Conservation (phyloP, 352 stramenopile genomes). For the Globisporangium spinosum region DNA sequence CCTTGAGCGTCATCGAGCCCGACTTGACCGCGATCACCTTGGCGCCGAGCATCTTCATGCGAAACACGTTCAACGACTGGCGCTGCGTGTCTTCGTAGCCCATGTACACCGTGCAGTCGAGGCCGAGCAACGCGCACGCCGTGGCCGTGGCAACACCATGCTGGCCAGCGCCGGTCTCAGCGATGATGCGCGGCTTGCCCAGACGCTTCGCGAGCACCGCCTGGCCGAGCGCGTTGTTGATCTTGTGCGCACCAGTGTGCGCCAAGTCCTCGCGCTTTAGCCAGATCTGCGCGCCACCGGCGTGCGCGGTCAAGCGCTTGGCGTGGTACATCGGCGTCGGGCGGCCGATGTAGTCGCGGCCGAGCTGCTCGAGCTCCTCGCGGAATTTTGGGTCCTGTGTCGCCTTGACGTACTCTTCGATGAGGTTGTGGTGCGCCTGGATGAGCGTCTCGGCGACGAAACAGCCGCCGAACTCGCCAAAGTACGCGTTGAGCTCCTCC, state of each 20-base stretch:
- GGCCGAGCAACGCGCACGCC: constrained; percentile 93
- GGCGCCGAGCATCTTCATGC: constrained; percentile 99
- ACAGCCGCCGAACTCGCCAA: constrained; percentile 94
- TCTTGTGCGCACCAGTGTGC: constrained; percentile 98
- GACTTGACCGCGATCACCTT: constrained; percentile 97
- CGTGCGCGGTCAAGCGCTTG: constrained; percentile 92
- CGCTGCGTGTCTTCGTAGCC: constrained; percentile 96
- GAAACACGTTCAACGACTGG: constrained; percentile 98
- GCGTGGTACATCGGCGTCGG: constrained; percentile 97
- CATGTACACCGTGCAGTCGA: constrained; percentile 99
- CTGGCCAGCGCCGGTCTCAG: constrained; percentile 97
- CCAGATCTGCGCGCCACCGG: constrained; percentile 95
- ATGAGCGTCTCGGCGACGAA: constrained; percentile 98
- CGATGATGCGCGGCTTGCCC: constrained; percentile 97
- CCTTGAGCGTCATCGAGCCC: constrained; percentile 96
- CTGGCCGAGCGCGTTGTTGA: constrained; percentile 98
- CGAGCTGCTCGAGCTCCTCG: constrained; percentile 95
- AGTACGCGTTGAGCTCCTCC: constrained; percentile 79
- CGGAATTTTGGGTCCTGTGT: constrained; percentile 94
- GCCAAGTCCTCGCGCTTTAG: constrained; percentile 98
- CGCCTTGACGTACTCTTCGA: constrained; percentile 91
- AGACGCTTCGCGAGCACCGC: constrained; percentile 94
- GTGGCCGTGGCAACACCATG: constrained; percentile 98
- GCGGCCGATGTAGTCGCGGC: constrained; percentile 89
- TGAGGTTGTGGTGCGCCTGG: constrained; percentile 94